Conservation (phyloP, 2,329 filamentous ascomycete species). For the Colletotrichum horii region DNA sequence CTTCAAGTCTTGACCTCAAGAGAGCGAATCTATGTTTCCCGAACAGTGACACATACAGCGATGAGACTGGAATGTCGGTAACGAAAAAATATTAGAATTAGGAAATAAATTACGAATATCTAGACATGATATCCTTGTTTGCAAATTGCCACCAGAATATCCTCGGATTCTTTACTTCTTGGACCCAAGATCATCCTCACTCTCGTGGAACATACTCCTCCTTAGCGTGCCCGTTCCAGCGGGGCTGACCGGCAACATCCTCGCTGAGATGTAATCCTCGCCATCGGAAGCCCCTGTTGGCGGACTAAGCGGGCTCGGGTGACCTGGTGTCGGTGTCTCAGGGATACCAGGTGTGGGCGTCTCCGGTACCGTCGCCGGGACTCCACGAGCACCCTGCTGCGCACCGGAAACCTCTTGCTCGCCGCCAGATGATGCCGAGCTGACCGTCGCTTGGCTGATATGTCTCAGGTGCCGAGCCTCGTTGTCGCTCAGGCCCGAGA, state of each 20-base stretch:
- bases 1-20: not conserved
- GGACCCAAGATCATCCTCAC: conserved; percentile 37
- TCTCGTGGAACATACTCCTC: conserved; percentile 47
- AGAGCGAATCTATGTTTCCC: not conserved
- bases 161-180: not conserved
- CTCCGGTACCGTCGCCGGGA: conserved; percentile 12
- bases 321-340: conserved; percentile 7
- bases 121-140: not conserved
- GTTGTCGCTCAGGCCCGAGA: conserved; percentile 46
- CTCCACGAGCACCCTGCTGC: not conserved
- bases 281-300: conserved; percentile 27
- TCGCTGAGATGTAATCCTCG: conserved; percentile 30
- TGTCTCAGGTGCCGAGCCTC: conserved; percentile 45
- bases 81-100: not conserved
- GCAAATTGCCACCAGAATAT: not conserved
- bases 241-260: conserved; percentile 17
- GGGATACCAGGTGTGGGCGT: conserved; percentile 11
- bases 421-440: conserved; percentile 27
- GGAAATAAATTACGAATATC: not conserved
- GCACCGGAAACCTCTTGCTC: not conserved
- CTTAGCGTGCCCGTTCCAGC: conserved; percentile 27
- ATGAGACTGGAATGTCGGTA: rapidly evolving
- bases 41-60: not conserved
- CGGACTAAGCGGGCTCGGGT: conserved; percentile 27
- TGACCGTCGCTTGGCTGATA: conserved; percentile 46